These are phyloP conservation scores for Hemileia vastatrix DNA, from an alignment of 1,284 basidiomycete species.

Conservation along the genomic window DNA sequence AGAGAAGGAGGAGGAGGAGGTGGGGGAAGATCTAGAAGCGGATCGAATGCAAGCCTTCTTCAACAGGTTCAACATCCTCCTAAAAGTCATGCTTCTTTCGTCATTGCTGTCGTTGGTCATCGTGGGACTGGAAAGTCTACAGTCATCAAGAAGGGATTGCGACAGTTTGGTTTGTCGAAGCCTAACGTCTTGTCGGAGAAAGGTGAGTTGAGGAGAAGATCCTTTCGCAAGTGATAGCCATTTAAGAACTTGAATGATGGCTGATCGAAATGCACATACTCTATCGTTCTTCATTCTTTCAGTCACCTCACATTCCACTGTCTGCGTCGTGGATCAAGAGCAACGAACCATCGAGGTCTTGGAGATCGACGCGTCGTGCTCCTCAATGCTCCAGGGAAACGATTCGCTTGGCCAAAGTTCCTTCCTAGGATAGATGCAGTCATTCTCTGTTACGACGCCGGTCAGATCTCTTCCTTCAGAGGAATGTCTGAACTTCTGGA, in stretches of 20 bases:
- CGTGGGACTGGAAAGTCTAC: constrained; percentile 35
- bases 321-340: constrained; percentile 37
- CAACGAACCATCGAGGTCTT: constrained; percentile 38
- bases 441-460: constrained; percentile 39
- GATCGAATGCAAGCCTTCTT: constrained; percentile 34
- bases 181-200: not conserved
- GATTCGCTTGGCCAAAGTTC: constrained; percentile 39
- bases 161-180: not conserved
- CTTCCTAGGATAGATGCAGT: constrained; percentile 37
- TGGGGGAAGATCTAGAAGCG: constrained; percentile 36
- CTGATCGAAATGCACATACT: not conserved
- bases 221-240: too few species aligned
- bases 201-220: constrained; percentile 4
- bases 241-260: too few species aligned
- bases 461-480: constrained; percentile 34
- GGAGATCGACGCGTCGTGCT: constrained; percentile 37
- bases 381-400: constrained; percentile 33
- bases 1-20: too few species aligned
- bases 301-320: constrained; percentile 37
- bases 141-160: constrained; percentile 30
- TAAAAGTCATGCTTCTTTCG: constrained; percentile 29
- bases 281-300: not conserved
- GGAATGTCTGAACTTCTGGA: constrained; percentile 40
- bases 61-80: constrained; percentile 36
- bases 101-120: constrained; percentile 31